These are phyloP conservation scores for Moricandia moricandioides DNA, from an alignment of 345 rosid genomes.

Conservation along the genomic window DNA sequence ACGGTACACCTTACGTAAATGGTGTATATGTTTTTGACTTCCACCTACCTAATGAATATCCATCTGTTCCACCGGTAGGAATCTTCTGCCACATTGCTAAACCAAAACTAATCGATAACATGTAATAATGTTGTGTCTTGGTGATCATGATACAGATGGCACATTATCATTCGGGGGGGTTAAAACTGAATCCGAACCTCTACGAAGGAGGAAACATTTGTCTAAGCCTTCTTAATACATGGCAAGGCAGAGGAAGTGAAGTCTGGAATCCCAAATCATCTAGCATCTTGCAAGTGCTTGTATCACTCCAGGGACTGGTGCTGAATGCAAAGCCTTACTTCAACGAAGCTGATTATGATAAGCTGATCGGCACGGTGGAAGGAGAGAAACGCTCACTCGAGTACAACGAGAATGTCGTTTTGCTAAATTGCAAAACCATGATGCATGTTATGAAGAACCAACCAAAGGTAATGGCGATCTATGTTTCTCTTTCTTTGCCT, in stretches of 20 bases:
- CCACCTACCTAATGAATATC: constrained; percentile 38
- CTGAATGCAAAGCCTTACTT: constrained; percentile 91
- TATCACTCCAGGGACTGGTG: constrained; percentile 95
- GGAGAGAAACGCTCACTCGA: too few species aligned
- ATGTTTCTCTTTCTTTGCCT: too few species aligned
- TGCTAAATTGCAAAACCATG: too few species aligned
- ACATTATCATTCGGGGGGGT: constrained; percentile 74
- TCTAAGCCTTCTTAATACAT: constrained; percentile 95
- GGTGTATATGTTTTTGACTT: too few species aligned
- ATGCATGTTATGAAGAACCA: too few species aligned
- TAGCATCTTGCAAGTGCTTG: constrained; percentile 95
- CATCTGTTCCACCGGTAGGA: constrained; percentile 56
- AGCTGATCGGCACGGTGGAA: too few species aligned
- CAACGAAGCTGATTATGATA: constrained; percentile 45
- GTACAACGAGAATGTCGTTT: too few species aligned
- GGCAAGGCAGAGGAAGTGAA: constrained; percentile 94
- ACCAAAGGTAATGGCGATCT: too few species aligned
- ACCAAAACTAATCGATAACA: not conserved
- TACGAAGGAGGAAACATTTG: constrained; percentile 95
- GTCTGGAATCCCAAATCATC: constrained; percentile 91
- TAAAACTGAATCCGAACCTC: constrained; percentile 69
- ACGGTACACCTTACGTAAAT: too few species aligned
- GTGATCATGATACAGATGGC: constrained; percentile 60
- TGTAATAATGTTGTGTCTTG: constrained; percentile 13
- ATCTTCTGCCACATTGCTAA: too few species aligned